These are phyloP conservation scores for Brassica nigra DNA, from an alignment of 345 rosid genomes.

Conservation along the genomic window DNA sequence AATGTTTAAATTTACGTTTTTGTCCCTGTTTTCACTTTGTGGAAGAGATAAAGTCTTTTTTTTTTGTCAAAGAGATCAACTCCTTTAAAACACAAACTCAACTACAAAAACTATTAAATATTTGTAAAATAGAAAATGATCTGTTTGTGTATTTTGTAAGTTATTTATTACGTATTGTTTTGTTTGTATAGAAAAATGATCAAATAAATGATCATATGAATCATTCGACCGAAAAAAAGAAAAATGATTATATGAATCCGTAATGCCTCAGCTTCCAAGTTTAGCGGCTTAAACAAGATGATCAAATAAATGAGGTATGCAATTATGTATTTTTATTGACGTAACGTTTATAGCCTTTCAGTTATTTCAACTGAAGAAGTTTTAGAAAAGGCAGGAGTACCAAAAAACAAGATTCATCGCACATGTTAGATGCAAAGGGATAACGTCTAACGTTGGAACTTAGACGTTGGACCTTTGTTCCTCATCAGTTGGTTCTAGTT, in stretches of 20 bases:
- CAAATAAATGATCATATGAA: too few relatives aligned
- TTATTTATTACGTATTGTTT: too few relatives aligned
- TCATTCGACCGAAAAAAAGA: too few relatives aligned
- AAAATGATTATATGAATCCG: too few relatives aligned
- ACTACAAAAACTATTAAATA: not conserved
- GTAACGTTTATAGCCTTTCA: not conserved
- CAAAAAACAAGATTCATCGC: not conserved
- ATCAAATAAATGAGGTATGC: not conserved
- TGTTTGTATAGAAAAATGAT: too few relatives aligned
- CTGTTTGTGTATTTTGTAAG: not conserved
- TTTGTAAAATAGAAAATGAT: not conserved
- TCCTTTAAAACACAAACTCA: not conserved
- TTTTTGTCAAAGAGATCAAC: too few relatives aligned
- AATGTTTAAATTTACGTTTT: not conserved
- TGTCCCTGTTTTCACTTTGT: not conserved
- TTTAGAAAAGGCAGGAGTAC: not conserved
- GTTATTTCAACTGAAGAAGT: not conserved
- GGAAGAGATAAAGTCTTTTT: too few relatives aligned
- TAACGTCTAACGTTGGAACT: not conserved
- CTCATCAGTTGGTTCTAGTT: not conserved
- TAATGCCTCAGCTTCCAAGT: conserved; percentile 1
- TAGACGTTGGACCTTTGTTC: not conserved
- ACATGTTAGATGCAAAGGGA: not conserved
- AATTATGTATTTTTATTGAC: not conserved
- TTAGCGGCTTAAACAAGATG: not conserved